Percentiles rank a stretch among this genome's conserved stretches.
These are phyloP conservation scores for Trichoderma gamsii DNA, from an alignment of 495 filamentous ascomycete genomes.

Conservation along the genomic window DNA sequence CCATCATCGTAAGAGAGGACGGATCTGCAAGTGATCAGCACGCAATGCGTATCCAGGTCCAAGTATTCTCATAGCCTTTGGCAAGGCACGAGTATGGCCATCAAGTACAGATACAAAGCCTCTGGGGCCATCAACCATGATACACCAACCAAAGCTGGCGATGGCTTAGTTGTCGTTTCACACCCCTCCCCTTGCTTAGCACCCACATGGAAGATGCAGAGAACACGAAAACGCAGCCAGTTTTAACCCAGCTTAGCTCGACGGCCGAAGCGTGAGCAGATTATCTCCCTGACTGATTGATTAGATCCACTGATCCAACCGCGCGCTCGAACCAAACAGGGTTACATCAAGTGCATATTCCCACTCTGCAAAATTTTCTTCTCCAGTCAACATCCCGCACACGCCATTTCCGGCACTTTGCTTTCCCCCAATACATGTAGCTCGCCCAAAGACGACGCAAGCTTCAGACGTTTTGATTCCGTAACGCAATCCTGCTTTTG, in stretches of 20 bases:
- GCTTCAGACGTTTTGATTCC: too few species aligned
- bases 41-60: background rate
- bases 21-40: background rate
- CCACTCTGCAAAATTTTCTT: constrained; percentile 9
- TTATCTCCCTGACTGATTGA: constrained; percentile 12
- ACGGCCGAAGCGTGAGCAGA: background rate
- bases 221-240: too few species aligned
- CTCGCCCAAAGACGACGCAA: too few species aligned
- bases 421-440: background rate
- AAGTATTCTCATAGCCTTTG: background rate
- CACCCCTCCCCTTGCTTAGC: too few species aligned
- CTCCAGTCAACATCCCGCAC: constrained; percentile 12
- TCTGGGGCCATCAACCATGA: background rate
- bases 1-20: background rate
- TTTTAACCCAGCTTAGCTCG: too few species aligned
- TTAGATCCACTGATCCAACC: constrained; percentile 7
- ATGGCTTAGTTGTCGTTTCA: too few species aligned
- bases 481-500: too few species aligned
- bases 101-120: background rate
- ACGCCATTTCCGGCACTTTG: background rate
- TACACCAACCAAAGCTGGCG: constrained; percentile 9
- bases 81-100: background rate
- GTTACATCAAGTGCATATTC: background rate
- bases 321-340: background rate
- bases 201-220: too few species aligned